Evolutionary conservation across 306 rosid species (phyloP).

Genomic region (Hippophae rhamnoides): DNA sequence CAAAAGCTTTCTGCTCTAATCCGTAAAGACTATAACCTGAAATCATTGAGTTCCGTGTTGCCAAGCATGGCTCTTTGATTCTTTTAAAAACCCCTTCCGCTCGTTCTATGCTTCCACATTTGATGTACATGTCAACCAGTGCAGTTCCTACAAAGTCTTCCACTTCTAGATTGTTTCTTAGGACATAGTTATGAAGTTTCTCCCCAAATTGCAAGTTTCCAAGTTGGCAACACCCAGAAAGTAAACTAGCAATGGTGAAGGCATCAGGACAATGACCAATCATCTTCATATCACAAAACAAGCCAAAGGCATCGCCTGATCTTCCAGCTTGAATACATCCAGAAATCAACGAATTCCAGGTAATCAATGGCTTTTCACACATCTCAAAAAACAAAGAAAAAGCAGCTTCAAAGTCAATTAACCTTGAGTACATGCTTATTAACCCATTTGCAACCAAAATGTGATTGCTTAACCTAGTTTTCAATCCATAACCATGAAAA

Average conservation of each 20-base stretch:
- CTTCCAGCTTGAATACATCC: constrained; percentile 71
- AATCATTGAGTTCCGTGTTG: constrained; percentile 75
- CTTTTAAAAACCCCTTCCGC: constrained; percentile 54
- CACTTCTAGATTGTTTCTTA: constrained; percentile 44
- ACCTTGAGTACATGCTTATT: constrained; percentile 70
- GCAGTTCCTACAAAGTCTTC: constrained; percentile 65
- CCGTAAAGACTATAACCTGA: constrained; percentile 68
- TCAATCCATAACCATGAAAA: constrained; percentile 57
- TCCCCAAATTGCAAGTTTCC: constrained; percentile 51
- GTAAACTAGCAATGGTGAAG: constrained; percentile 54
- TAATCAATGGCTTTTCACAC: constrained; percentile 37
- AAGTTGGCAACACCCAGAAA: constrained; percentile 70
- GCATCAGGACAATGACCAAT: constrained; percentile 48
- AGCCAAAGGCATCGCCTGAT: constrained; percentile 46
- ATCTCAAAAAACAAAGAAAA: constrained; percentile 41
- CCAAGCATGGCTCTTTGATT: constrained; percentile 58
- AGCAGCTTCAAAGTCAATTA: constrained; percentile 41
- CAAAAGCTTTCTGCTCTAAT: constrained; percentile 49
- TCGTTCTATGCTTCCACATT: constrained; percentile 64
- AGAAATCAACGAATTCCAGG: constrained; percentile 75
- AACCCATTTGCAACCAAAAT: constrained; percentile 56
- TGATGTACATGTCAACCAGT: constrained; percentile 71
- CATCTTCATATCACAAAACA: constrained; percentile 50
- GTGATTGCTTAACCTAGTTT: constrained; percentile 38
- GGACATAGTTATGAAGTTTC: constrained; percentile 40